Percentiles rank a stretch among this genome's conserved stretches.
phyloP scores from a whole-genome alignment of 495 filamentous ascomycete genomes.

The Chlorociboria aeruginascens region DNA sequence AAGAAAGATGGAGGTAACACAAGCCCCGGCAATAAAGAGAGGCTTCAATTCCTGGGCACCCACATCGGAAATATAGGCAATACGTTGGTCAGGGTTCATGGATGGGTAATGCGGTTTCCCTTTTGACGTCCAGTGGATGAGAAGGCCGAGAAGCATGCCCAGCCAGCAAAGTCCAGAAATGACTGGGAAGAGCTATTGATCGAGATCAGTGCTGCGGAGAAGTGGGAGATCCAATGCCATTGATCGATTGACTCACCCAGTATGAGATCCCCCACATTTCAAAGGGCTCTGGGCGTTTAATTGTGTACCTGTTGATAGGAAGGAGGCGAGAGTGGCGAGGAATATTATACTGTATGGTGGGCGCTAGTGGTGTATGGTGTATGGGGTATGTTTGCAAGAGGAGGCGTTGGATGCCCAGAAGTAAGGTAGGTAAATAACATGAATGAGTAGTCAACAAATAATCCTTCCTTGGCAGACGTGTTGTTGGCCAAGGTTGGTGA shows the following conservation, averaged over 20 bases:
- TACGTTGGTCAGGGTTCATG: slow-evolving; percentile 51
- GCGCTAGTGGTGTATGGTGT: no score
- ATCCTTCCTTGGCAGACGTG: no score
- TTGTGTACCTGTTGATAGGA: no score
- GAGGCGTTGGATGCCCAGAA: no score
- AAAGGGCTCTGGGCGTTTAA: background rate
- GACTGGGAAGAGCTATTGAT: slow-evolving; percentile 65
- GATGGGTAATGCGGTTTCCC: slow-evolving; percentile 58
- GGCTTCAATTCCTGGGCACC: slow-evolving; percentile 61
- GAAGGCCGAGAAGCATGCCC: slow-evolving; percentile 39
- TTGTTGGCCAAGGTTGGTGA: no score
- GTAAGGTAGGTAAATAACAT: no score
- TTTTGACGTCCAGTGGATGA: slow-evolving; percentile 31
- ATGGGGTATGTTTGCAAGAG: no score
- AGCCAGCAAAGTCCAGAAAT: slow-evolving; percentile 75
- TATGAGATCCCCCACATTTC: slow-evolving; percentile 52
- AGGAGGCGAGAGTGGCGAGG: no score
- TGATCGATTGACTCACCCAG: slow-evolving; percentile 29
- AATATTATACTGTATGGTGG: no score
- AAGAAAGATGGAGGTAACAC: slow-evolving; percentile 70
- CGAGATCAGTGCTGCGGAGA: background rate
- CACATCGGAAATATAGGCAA: slow-evolving; percentile 84
- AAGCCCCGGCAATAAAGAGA: slow-evolving; percentile 72
- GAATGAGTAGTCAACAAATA: no score
- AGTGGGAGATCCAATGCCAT: background rate